Conservation (phyloP, 371 early-diverging fungal genomes). For the Mucor velutinosus region DNA sequence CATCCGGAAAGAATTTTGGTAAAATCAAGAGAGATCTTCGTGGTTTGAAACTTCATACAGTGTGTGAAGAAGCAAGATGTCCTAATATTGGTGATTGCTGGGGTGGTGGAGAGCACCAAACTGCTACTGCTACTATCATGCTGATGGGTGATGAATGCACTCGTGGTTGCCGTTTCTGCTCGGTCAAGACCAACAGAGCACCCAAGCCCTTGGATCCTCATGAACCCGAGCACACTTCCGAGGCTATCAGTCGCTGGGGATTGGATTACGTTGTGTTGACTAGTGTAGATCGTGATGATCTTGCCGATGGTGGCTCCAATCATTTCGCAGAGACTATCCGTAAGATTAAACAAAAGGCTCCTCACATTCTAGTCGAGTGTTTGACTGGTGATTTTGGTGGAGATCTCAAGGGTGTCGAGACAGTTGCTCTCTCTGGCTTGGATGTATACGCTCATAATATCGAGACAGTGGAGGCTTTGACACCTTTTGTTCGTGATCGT, state of each 20-base stretch:
- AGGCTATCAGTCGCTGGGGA: slow-evolving; percentile 95
- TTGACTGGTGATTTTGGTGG: slow-evolving; percentile 96
- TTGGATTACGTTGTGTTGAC: slow-evolving; percentile 97
- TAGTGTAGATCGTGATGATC: slow-evolving; percentile 96
- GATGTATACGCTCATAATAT: slow-evolving; percentile 99
- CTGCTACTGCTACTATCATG: slow-evolving; percentile 99
- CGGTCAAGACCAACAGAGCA: slow-evolving; percentile 92
- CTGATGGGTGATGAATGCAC: slow-evolving; percentile 99
- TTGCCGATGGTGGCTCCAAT: slow-evolving; percentile 89
- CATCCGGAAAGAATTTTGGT: slow-evolving; percentile 80
- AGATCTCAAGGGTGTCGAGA: slow-evolving; percentile 72
- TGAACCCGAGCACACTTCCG: slow-evolving; percentile 95
- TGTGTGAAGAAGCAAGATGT: slow-evolving; percentile 96
- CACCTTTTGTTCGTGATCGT: slow-evolving; percentile 91
- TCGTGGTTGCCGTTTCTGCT: slow-evolving; percentile 97
- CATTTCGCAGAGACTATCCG: slow-evolving; percentile 94
- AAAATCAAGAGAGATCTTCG: slow-evolving; percentile 89
- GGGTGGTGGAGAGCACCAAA: slow-evolving; percentile 93
- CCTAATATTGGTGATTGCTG: slow-evolving; percentile 98
- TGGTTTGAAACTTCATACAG: slow-evolving; percentile 91
- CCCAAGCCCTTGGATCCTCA: slow-evolving; percentile 90
- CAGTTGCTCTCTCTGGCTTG: slow-evolving; percentile 87
- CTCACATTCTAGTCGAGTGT: slow-evolving; percentile 94
- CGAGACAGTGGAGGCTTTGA: slow-evolving; percentile 94
- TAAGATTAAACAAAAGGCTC: slow-evolving; percentile 85